Percentiles rank a stretch among this genome's conserved stretches.
These are phyloP conservation scores for Harringtonia lauricola DNA, from an alignment of 2,329 filamentous ascomycete genomes.

Conservation along the genomic window DNA sequence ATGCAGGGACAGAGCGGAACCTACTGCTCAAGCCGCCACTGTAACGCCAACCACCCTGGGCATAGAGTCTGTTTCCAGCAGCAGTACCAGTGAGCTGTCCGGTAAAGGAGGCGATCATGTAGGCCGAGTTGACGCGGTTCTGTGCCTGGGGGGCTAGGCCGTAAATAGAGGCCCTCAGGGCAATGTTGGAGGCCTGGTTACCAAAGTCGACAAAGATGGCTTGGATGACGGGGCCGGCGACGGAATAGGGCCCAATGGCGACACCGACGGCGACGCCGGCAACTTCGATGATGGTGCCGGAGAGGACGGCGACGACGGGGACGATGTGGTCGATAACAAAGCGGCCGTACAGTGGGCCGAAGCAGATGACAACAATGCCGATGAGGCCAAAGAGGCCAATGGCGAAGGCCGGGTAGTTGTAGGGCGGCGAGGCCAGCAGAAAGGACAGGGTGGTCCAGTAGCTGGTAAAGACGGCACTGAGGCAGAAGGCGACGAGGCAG, in stretches of 20 bases:
- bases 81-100: constrained; percentile 64
- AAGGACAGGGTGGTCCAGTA: constrained; percentile 65
- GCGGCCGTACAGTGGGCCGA: constrained; percentile 59
- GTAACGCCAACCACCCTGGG: constrained; percentile 37
- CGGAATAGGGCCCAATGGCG: constrained; percentile 51
- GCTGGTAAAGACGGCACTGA: constrained; percentile 36
- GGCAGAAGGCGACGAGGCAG: constrained; percentile 54
- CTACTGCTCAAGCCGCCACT: constrained; percentile 31
- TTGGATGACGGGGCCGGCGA: constrained; percentile 64
- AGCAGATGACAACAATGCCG: constrained; percentile 56
- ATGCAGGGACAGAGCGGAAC: constrained; percentile 9
- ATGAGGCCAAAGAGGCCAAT: constrained; percentile 75
- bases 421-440: constrained; percentile 59
- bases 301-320: constrained; percentile 54
- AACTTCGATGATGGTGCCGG: constrained; percentile 48
- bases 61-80: constrained; percentile 42
- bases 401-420: constrained; percentile 51
- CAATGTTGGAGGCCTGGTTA: constrained; percentile 61
- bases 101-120: constrained; percentile 66
- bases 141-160: constrained; percentile 57
- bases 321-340: constrained; percentile 59
- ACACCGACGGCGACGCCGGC: constrained; percentile 56
- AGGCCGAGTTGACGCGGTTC: constrained; percentile 71
- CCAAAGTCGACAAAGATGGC: constrained; percentile 62
- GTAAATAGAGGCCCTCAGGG: constrained; percentile 62